Evolutionary conservation across 306 rosid genomes (phyloP).

Genomic region (Astragalus membranaceus): DNA sequence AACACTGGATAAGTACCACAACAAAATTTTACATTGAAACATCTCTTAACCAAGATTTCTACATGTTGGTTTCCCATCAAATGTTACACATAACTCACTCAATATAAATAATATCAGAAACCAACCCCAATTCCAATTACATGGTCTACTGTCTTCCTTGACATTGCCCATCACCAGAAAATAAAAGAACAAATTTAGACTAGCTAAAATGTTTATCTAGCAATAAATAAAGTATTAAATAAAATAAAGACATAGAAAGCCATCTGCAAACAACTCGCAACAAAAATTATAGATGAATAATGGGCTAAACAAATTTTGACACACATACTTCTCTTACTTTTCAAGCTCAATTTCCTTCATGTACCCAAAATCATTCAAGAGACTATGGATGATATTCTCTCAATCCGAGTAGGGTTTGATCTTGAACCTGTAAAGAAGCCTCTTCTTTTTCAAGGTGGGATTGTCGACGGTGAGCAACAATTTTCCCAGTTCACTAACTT

Average conservation of each 20-base stretch:
- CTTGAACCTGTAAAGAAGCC: slow-evolving; percentile 93
- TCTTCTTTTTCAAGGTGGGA: slow-evolving; percentile 74
- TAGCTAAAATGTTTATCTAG: slow-evolving; percentile 6
- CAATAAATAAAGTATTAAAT: not conserved
- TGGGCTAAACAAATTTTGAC: slow-evolving; percentile 22
- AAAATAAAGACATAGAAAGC: slow-evolving; percentile 19
- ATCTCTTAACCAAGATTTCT: not conserved
- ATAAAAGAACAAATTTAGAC: slow-evolving; percentile 22
- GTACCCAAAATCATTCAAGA: not conserved
- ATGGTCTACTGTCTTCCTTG: slow-evolving; percentile 14
- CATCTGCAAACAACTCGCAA: slow-evolving; percentile 35
- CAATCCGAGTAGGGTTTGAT: slow-evolving; percentile 53
- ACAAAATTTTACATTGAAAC: slow-evolving; percentile 29
- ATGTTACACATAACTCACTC: not conserved
- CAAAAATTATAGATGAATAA: slow-evolving; percentile 25
- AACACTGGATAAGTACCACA: not conserved
- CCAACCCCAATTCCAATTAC: slow-evolving; percentile 16
- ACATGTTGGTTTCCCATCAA: slow-evolving; percentile 1
- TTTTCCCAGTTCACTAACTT: slow-evolving; percentile 79
- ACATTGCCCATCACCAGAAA: slow-evolving; percentile 21
- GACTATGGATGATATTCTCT: not conserved
- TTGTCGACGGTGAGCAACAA: slow-evolving; percentile 75
- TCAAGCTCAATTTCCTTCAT: slow-evolving; percentile 11
- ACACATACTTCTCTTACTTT: slow-evolving; percentile 29
- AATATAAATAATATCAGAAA: slow-evolving; percentile 19